Evolutionary conservation across 345 rosid genomes (phyloP), one percentile per base, ranked within the genome.

Genomic region (Microthlaspi erraticum): DNA sequence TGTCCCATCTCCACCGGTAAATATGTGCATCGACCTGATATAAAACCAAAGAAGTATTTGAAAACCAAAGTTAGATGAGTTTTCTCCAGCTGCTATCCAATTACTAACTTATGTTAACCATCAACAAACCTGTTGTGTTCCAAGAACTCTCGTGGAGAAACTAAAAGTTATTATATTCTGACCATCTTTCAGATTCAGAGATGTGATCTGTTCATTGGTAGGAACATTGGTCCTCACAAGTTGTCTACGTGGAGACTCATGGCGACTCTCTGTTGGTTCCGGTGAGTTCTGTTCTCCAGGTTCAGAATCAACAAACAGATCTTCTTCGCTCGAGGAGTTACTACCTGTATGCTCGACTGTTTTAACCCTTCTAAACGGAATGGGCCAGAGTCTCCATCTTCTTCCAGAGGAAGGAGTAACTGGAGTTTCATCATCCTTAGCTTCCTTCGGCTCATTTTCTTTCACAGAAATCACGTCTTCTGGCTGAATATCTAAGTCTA

Each of bases 1-100:
- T 88, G 62, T 90, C 86, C 98, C 98, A 92, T 81, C 84, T 88
- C 98, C 98, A 92, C 67, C 88, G 82, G 81, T 92, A 90, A 49
- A 92, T 85, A 81, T 92, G 98, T 34, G 95, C 94, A 76, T 88
- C 93, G 46, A 88, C 98, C 98, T 92, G 77, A 69, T 68, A 29
- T 60, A 76, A 49, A 65, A 63, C 37, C 46, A 42, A 60, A 60
- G 6, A 46, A 46, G 9, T 2, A 51, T 23, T 74, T 67, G 50
- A 71, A 26, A 57, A 60, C 29, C 31, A 34, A 39, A 37, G 72
- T 50, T 19, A 52, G 45, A 77, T 20, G 59, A 52, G 44, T 26
- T 23, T 31, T 46, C 11, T 39, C n/a, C 26, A 0, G 6, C 5
- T 53, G 58, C 60, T 26, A 38, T 46, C 53, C 45, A n/a, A 45